A percentile compares a stretch with the other conserved stretches of the same genome.
phyloP scores from a whole-genome alignment of 2,329 filamentous ascomycete genomes.

The Trichoderma atrobrunneum region DNA sequence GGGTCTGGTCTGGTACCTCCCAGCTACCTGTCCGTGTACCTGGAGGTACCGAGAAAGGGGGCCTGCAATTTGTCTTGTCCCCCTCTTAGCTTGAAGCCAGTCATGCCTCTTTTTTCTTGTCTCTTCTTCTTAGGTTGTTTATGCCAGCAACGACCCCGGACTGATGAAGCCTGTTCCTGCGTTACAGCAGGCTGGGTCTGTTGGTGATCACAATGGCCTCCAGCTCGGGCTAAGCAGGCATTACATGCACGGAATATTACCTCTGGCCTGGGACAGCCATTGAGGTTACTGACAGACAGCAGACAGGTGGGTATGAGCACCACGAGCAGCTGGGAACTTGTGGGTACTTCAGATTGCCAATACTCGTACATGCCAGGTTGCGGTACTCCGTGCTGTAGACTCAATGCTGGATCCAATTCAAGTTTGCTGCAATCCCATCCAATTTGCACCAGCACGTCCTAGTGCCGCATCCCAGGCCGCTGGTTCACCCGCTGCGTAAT shows the following conservation, averaged over 20 bases:
- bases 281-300: neutral
- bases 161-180: conserved; percentile 1
- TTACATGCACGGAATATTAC: neutral
- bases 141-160: conserved; percentile 3
- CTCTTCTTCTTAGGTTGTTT: neutral
- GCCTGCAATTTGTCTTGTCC: conserved; percentile 10
- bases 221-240: neutral
- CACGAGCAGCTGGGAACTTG: neutral
- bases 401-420: neutral
- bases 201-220: neutral
- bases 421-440: neutral
- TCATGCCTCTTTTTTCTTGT: neutral
- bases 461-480: neutral
- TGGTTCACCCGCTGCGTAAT: neutral
- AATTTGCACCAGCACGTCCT: neutral
- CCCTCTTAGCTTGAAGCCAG: neutral
- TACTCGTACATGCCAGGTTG: neutral
- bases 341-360: neutral
- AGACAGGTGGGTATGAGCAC: neutral
- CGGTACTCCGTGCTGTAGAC: neutral
- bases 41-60: conserved; percentile 8
- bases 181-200: neutral
- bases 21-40: neutral
- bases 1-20: neutral
- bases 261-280: neutral